Base-by-base conservation (phyloP, 169 alveolate species). In the Plasmodium billcollinsi region DNA sequence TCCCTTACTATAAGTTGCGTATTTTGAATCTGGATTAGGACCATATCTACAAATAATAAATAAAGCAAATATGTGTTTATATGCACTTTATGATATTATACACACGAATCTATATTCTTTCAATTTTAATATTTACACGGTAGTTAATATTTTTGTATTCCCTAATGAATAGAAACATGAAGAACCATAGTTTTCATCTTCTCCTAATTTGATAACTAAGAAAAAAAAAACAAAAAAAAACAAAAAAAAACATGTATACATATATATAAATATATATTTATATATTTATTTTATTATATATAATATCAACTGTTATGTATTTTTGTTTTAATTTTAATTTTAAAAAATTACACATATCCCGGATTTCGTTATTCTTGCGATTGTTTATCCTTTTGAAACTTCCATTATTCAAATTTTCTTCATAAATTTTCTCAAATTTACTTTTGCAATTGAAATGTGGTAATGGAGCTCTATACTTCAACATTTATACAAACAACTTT, bases 1-100 rank as follows among this genome's bases (percentile, higher is more conserved):
- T 49, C 89, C 89, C 69, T 76, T 76, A 59, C 66, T 59, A 58
- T 76, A 76, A 29, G 89, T 76, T 52, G 89, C 76, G 66, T 76
- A 65, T 43, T 76, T 76, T 18, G 89, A 76, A 43, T 76, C 89
- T 12, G 89, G 89, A 26, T 76, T 76, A 24, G 89, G 89, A n/a
- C 89, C 89, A 65, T 76, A 76, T 76, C 89, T 76, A 65, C 43
- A 3, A 76, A 76, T 65, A 21, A 73, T 24, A 50, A 74, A 74
- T 33, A 63, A 49, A 56, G 14, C n/a, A 52, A 12, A 52, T 52
- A 15, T 52, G 21, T 52, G 0, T 3, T 15, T 52, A 15, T 52
- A 15, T 52, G 15, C 62, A 52, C 21, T 15, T 52, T 15, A 14
- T 52, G 18, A 14, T 52, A 15, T 52, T 1, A 52, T 15, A 52